Base-by-base conservation (phyloP, 331 rosid species). In the Quercus phellos region DNA sequence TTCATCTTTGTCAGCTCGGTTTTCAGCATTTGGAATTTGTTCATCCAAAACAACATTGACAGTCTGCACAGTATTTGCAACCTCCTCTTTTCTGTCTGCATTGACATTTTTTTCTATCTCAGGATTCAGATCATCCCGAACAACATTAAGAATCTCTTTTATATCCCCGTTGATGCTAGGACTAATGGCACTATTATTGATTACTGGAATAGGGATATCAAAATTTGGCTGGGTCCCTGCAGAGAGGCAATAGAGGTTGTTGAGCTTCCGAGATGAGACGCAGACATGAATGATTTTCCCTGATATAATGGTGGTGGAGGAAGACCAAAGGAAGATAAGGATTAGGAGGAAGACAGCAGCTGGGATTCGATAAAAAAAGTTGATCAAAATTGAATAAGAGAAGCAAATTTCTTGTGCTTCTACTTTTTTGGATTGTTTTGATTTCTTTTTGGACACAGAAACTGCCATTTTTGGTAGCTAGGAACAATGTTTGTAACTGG, bases 201-300 rank as follows among this genome's bases (percentile, higher is more conserved):
- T 42, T 27, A 64, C 24, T 14, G 89, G 79, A 73, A 78, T 73
- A 69, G 92, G 90, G 66, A 86, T 81, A 78, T 86, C 80, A n/a
- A 89, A 78, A 16, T 86, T 88, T 70, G 96, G 91, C 19, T 76
- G 88, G 13, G 96, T 79, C n/a, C 97, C 96, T 6, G 97, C 98
- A 51, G 97, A 88, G 4, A 93, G 75, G 80, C 96, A 91, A 58
- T 91, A 93, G 75, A 87, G 91, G 70, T 86, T 81, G 74, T 85
- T 81, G 77, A 90, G 87, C 82, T 87, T 93, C 69, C 97, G 83
- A 1, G 96, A 88, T 2, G 96, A 90, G 74, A 93, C 86, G 30
- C 97, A 93, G 42, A 93, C 86, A 84, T 88, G 98, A 74, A 93
- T 61, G 12, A 88, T 78, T 76, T 87, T 91, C 66, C 94, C 91